phyloP scores from a whole-genome alignment of 2,329 filamentous ascomycete species.

The Diaporthe ilicicola region DNA sequence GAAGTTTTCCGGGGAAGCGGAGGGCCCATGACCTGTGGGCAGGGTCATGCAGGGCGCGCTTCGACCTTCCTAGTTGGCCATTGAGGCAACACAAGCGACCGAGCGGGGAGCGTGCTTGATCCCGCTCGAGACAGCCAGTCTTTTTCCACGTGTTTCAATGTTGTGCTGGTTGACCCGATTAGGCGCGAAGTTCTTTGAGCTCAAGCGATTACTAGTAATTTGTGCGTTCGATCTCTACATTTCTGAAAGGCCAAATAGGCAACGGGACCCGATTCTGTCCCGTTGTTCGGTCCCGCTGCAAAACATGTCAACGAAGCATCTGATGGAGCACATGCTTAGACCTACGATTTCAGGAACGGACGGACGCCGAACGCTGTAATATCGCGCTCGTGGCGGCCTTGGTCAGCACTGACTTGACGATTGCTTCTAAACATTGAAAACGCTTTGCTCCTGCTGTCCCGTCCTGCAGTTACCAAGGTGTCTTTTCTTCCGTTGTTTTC shows the following conservation, averaged over 20 bases:
- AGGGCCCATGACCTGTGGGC: background rate
- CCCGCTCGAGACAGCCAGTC: background rate
- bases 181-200: background rate
- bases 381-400: background rate
- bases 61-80: background rate
- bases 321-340: conserved; percentile 12
- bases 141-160: background rate
- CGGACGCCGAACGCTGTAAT: background rate
- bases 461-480: background rate
- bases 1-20: conserved; percentile 18
- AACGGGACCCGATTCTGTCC: background rate
- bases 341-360: conserved; percentile 16
- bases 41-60: conserved; percentile 13
- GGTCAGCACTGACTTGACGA: background rate
- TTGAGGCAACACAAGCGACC: background rate
- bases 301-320: background rate
- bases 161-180: background rate
- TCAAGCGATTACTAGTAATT: background rate
- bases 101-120: background rate
- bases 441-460: background rate
- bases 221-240: background rate
- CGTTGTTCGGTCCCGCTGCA: background rate
- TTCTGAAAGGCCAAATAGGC: background rate
- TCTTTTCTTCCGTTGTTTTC: background rate
- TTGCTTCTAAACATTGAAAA: conserved; percentile 19